Evolutionary conservation across 257 asterid species (phyloP).

Genomic region (Solanum gandarillasii): DNA sequence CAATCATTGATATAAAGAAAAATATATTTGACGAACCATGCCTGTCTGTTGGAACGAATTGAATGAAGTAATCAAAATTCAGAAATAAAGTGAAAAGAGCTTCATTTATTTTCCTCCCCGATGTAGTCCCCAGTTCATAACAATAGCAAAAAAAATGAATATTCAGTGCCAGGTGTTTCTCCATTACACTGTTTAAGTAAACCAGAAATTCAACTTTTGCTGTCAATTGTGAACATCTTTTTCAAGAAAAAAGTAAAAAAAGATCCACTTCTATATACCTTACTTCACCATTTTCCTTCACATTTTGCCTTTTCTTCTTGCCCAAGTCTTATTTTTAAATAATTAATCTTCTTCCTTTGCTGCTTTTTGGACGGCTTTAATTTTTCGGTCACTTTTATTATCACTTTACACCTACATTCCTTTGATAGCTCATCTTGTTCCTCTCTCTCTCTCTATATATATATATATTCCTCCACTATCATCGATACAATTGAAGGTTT

Average conservation of each 20-base stretch:
- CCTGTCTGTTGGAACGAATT: not conserved
- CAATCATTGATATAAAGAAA: not conserved
- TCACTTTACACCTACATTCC: conserved; percentile 46
- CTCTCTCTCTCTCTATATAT: not conserved
- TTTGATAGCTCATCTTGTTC: conserved; percentile 12
- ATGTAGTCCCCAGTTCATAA: not conserved
- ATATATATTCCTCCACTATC: not conserved
- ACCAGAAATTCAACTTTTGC: not conserved
- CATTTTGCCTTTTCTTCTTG: conserved; percentile 1
- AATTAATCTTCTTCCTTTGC: not conserved
- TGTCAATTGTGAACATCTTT: conserved; percentile 5
- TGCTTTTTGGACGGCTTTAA: conserved; percentile 66
- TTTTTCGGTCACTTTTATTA: conserved; percentile 12
- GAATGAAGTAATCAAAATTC: not conserved
- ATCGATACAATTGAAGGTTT: not conserved
- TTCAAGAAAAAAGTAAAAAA: not conserved
- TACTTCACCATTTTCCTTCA: conserved; percentile 17
- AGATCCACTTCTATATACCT: conserved; percentile 1
- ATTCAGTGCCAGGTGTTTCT: not conserved
- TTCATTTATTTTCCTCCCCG: not conserved
- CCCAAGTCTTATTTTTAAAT: conserved; percentile 1
- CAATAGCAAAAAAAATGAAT: not conserved
- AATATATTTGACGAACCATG: not conserved
- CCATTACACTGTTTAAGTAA: not conserved
- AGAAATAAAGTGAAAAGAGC: not conserved